Conservation (phyloP, 1,139 yeast genomes). For the Taphrina flavorubra region DNA sequence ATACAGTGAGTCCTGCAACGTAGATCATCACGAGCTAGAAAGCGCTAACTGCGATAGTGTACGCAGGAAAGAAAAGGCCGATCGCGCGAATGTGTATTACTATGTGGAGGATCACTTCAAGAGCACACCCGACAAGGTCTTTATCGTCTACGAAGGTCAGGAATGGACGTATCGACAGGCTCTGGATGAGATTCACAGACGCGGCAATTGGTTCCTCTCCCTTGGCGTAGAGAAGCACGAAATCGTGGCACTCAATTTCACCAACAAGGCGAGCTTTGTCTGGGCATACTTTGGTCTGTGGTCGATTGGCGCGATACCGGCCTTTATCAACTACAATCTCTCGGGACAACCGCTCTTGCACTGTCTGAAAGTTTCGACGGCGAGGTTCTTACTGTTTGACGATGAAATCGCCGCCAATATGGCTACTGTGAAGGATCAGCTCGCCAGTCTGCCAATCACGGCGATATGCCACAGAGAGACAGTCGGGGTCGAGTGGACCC, state of each 20-base stretch:
- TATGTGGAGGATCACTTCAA: constrained; percentile 20
- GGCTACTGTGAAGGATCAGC: constrained; percentile 59
- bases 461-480: constrained; percentile 16
- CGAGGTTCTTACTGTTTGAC: constrained; percentile 73
- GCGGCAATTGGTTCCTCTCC: constrained; percentile 30
- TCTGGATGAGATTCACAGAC: constrained; percentile 11
- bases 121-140: constrained; percentile 23
- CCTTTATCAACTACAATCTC: constrained; percentile 58
- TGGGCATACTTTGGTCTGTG: constrained; percentile 33
- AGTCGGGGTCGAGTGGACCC: constrained; percentile 10
- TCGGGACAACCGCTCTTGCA: constrained; percentile 77
- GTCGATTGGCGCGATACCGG: constrained; percentile 39
- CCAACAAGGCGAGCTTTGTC: constrained; percentile 35
- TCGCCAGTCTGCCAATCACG: constrained; percentile 48
- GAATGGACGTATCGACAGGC: constrained; percentile 32
- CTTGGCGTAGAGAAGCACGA: constrained; percentile 30
- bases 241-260: constrained; percentile 33
- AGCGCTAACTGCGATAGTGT: neutral
- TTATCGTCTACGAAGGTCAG: constrained; percentile 34
- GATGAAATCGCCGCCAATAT: constrained; percentile 68
- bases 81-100: constrained; percentile 25
- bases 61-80: constrained; percentile 16
- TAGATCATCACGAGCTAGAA: neutral
- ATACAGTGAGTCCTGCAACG: neutral
- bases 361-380: constrained; percentile 73